These are phyloP conservation scores for Cucumis sativus DNA, from an alignment of 306 rosid genomes.

Conservation along the genomic window Cucumber_9930_V3 NC_026661.2:22178001-22178500, in stretches of 20 bases:
- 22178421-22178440: background rate
- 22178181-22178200: background rate
- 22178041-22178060: background rate
- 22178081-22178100: conserved; percentile 18
- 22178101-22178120: conserved; percentile 29
- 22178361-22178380: background rate
- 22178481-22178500: background rate
- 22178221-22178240: conserved; percentile 6
- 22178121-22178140: conserved; percentile 18
- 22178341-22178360: conserved; percentile 21
- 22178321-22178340: conserved; percentile 27
- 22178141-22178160: conserved; percentile 17
- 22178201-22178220: background rate
- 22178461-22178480: too few relatives aligned
- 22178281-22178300: conserved; percentile 24
- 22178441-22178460: too few relatives aligned
- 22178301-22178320: background rate
- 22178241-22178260: background rate
- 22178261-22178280: conserved; percentile 29
- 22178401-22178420: background rate
- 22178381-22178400: too few relatives aligned
- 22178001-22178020: background rate
- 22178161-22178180: conserved; percentile 12
- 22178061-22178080: background rate
- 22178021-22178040: background rate